A percentile compares a stretch with the other conserved stretches of the same genome.
These are phyloP conservation scores for Colletotrichum sublineola DNA, from an alignment of 2,329 filamentous ascomycete genomes.

Conservation along the genomic window DNA sequence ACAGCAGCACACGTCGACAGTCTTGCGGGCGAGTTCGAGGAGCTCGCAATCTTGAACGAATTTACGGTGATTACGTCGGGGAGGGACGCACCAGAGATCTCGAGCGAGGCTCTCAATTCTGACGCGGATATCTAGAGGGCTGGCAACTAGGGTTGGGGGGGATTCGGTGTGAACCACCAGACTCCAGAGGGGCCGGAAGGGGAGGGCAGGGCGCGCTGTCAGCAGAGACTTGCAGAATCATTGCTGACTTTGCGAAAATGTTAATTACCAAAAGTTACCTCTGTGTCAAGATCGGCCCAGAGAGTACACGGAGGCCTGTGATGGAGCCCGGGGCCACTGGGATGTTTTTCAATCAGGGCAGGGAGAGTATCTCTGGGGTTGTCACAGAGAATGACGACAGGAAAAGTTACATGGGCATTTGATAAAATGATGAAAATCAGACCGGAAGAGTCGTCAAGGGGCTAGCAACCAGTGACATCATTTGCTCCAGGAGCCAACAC, in stretches of 20 bases:
- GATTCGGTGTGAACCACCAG: background rate
- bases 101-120: background rate
- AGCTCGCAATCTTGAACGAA: conserved; percentile 31
- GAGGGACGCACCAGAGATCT: background rate
- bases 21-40: conserved; percentile 27
- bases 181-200: background rate
- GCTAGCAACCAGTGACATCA: background rate
- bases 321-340: background rate
- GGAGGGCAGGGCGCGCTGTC: background rate
- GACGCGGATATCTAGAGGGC: background rate
- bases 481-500: background rate
- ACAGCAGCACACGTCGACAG: conserved; percentile 7
- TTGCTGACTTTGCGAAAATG: background rate
- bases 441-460: background rate
- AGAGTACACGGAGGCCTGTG: background rate
- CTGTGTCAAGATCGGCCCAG: background rate
- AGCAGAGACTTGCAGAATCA: background rate
- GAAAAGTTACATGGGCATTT: background rate
- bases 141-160: background rate
- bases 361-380: background rate
- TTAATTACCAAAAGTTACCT: background rate
- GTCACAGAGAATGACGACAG: background rate
- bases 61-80: conserved; percentile 13
- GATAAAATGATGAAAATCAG: background rate
- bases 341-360: background rate